Evolutionary conservation across 257 asterid species (phyloP).

Genomic region (Pogostemon cablin): DNA sequence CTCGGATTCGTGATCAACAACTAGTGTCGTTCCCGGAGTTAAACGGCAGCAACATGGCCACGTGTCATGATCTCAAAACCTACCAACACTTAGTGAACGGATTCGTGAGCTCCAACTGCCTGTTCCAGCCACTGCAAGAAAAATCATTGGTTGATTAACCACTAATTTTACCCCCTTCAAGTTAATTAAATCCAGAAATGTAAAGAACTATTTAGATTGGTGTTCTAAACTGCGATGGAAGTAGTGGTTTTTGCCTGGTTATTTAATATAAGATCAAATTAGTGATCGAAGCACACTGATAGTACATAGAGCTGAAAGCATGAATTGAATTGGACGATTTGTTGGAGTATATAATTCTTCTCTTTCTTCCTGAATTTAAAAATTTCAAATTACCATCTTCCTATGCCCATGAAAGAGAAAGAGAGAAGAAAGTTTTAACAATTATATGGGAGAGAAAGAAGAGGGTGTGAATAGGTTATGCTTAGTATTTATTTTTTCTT

Average conservation of each 20-base stretch:
- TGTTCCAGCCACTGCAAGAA: constrained; percentile 68
- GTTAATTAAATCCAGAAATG: neutral
- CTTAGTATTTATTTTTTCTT: no score
- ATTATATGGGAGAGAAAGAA: no score
- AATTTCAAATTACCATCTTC: no score
- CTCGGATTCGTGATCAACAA: constrained; percentile 86
- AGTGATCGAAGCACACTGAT: no score
- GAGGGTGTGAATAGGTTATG: no score
- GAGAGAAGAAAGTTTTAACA: no score
- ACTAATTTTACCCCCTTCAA: neutral
- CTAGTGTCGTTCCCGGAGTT: constrained; percentile 70
- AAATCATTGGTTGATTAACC: constrained; percentile 19
- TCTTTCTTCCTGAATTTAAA: no score
- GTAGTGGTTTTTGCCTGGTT: constrained; percentile 25
- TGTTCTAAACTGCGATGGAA: constrained; percentile 15
- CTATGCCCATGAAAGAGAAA: no score
- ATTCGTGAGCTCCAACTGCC: constrained; percentile 72
- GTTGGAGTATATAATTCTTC: no score
- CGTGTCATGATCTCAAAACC: constrained; percentile 86
- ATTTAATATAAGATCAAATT: neutral
- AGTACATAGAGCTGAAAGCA: no score
- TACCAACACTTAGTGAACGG: constrained; percentile 75
- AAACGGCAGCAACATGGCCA: constrained; percentile 49
- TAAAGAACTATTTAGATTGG: neutral
- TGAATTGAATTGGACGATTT: no score